Percentiles rank a stretch among this genome's conserved stretches.
These are phyloP conservation scores for Chlamydomonas incerta DNA, from an alignment of 139 green algal species.

Conservation along the genomic window DNA sequence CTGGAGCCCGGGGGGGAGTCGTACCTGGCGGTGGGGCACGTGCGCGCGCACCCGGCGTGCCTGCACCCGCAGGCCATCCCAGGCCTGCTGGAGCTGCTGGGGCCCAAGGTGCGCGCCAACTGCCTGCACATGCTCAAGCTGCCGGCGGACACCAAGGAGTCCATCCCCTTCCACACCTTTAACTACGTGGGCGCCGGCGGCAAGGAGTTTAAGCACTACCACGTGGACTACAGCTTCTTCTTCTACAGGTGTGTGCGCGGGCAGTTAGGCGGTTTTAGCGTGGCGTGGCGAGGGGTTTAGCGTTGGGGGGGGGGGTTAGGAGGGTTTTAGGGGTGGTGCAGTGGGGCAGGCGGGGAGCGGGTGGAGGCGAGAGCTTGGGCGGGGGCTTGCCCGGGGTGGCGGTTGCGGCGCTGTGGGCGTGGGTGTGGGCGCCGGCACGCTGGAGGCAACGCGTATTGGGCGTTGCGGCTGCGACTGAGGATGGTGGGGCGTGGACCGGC, in stretches of 20 bases:
- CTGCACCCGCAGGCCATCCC: constrained; percentile 28
- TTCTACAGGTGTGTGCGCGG: constrained; percentile 9
- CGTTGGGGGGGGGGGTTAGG: too few relatives aligned
- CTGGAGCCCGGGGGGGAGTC: background rate
- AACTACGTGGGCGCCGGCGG: background rate
- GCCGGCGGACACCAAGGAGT: background rate
- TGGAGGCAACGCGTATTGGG: too few relatives aligned
- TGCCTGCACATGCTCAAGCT: constrained; percentile 29
- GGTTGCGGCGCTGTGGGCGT: too few relatives aligned
- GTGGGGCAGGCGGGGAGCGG: too few relatives aligned
- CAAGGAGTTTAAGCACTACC: constrained; percentile 20
- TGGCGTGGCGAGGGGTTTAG: too few relatives aligned
- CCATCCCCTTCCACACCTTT: constrained; percentile 28
- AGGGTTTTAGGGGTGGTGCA: too few relatives aligned
- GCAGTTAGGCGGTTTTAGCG: too few relatives aligned
- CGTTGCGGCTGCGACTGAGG: too few relatives aligned
- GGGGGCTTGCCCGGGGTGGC: too few relatives aligned
- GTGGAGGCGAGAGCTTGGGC: too few relatives aligned
- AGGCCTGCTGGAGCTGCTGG: constrained; percentile 10
- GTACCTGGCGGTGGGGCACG: constrained; percentile 30
- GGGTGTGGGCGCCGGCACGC: too few relatives aligned
- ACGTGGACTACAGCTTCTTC: constrained; percentile 34
- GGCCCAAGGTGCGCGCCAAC: background rate
- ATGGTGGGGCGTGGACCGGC: too few relatives aligned
- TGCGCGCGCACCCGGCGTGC: constrained; percentile 30